phyloP scores from a whole-genome alignment of 495 filamentous ascomycete genomes.

The Endocarpon pusillum region DNA sequence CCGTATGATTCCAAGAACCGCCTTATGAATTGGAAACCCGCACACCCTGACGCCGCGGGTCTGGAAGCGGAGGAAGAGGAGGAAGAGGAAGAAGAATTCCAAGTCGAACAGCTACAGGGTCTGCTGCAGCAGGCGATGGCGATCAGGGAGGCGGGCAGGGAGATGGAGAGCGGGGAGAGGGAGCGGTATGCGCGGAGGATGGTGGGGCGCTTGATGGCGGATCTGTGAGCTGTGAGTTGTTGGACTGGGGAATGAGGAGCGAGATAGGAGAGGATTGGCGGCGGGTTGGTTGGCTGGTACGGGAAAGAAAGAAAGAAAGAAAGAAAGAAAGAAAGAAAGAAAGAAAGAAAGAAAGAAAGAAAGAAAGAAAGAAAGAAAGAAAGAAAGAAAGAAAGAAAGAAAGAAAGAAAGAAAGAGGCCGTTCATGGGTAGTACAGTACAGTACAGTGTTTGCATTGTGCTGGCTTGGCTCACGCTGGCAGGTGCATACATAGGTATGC shows the following conservation, averaged over 20 bases:
- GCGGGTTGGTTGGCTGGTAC: no score
- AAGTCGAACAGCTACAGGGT: no score
- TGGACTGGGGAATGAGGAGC: no score
- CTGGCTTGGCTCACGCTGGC: neutral
- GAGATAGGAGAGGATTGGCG: no score
- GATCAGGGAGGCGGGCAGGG: conserved; percentile 29
- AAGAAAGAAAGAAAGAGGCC: neutral
- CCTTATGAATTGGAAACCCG: conserved; percentile 62
- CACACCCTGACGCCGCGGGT: no score
- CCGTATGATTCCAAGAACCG: conserved; percentile 21
- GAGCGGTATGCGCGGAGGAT: no score
- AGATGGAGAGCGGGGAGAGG: conserved; percentile 23
- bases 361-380: conserved; percentile 10
- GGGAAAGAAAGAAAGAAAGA: no score
- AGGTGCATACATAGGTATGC: neutral
- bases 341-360: conserved; percentile 14
- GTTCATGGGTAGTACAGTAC: neutral
- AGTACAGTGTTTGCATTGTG: neutral
- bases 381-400: conserved; percentile 4
- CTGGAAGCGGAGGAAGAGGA: conserved; percentile 49
- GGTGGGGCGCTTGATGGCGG: no score
- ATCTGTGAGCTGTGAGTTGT: no score
- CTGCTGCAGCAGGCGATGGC: conserved; percentile 26
- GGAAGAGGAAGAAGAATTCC: conserved; percentile 20
- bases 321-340: no score